A percentile compares a stretch with the other conserved stretches of the same genome.
Conservation (phyloP, 2,329 filamentous ascomycete genomes). For the Talaromyces marneffei region DNA sequence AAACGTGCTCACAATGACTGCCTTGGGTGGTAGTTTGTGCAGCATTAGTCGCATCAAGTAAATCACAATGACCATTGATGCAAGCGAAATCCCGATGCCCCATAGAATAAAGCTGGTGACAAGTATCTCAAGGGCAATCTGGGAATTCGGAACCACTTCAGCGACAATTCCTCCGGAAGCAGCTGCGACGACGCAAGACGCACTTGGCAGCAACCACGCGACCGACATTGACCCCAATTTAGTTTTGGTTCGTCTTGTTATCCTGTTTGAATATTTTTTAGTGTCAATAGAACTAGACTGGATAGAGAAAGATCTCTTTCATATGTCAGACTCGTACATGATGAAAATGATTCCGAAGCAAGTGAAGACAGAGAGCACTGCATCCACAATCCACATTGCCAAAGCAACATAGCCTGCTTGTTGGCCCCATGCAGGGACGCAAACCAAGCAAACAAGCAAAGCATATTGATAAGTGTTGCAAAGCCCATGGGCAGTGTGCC, state of each 20-base stretch:
- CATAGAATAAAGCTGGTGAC: slow-evolving; percentile 64
- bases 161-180: slow-evolving; percentile 60
- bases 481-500: slow-evolving; percentile 65
- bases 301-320: not conserved
- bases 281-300: not conserved
- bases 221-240: slow-evolving; percentile 58
- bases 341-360: slow-evolving; percentile 54
- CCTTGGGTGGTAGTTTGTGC: slow-evolving; percentile 62
- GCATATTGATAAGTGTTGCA: slow-evolving; percentile 62
- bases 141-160: slow-evolving; percentile 49
- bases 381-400: slow-evolving; percentile 56
- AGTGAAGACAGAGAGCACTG: slow-evolving; percentile 47
- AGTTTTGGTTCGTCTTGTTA: slow-evolving; percentile 24
- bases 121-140: slow-evolving; percentile 57
- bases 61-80: slow-evolving; percentile 59
- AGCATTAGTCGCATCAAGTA: slow-evolving; percentile 65
- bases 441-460: slow-evolving; percentile 55
- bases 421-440: slow-evolving; percentile 55
- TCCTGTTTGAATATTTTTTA: not conserved
- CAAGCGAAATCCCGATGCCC: slow-evolving; percentile 59
- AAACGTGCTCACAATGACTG: slow-evolving; percentile 64
- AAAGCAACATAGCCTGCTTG: slow-evolving; percentile 52
- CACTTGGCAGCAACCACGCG: slow-evolving; percentile 61
- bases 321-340: slow-evolving; percentile 36
- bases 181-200: slow-evolving; percentile 60